These are phyloP conservation scores for Albizia julibrissin DNA, from an alignment of 306 rosid species.

Conservation along the genomic window DNA sequence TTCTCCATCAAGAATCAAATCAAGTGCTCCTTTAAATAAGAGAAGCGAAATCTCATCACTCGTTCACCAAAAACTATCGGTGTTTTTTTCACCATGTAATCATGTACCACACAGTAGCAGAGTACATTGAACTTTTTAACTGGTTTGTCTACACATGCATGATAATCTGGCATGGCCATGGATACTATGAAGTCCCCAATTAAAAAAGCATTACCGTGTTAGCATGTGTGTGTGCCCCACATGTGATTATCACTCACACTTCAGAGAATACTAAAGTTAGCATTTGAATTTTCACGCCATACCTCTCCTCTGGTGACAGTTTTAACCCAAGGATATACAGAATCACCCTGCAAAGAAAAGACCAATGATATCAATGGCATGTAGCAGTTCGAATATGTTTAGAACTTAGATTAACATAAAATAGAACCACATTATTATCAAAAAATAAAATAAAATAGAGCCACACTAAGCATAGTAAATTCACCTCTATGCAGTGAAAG, in stretches of 20 bases:
- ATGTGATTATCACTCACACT: not conserved
- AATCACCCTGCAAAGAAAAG: constrained; percentile 53
- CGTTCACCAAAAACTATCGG: not conserved
- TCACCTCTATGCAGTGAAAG: constrained; percentile 73
- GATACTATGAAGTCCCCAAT: not conserved
- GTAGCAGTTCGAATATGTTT: constrained; percentile 20
- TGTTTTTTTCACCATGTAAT: not conserved
- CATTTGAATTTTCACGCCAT: constrained; percentile 16
- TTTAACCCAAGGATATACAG: constrained; percentile 68
- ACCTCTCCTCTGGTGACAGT: constrained; percentile 65
- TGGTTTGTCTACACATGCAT: not conserved
- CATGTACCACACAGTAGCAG: not conserved
- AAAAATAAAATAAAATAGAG: not conserved
- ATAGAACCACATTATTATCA: not conserved
- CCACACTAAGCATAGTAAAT: constrained; percentile 4
- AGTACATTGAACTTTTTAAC: not conserved
- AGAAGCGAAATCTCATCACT: not conserved
- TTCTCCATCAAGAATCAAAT: not conserved
- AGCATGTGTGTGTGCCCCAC: not conserved
- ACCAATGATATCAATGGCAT: constrained; percentile 3
- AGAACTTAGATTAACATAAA: not conserved
- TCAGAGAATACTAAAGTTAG: not conserved
- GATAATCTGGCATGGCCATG: not conserved
- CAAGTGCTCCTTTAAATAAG: not conserved
- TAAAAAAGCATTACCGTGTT: not conserved